Percentiles rank a stretch among this genome's conserved stretches.
Evolutionary conservation across 352 stramenopile genomes (phyloP).

Genomic region (Peronospora farinosa): DNA sequence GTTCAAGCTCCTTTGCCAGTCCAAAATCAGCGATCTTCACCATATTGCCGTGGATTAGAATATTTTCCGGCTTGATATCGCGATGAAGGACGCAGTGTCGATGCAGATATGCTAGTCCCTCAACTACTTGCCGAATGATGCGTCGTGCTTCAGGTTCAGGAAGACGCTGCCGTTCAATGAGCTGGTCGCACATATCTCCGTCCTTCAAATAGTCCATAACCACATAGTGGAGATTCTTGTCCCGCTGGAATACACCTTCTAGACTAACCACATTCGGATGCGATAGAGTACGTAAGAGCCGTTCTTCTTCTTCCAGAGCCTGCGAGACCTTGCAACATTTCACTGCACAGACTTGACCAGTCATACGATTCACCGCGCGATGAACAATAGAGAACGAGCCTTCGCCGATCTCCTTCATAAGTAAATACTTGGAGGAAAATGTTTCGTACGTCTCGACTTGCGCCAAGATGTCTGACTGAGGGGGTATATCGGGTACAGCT

Average conservation of each 20-base stretch:
- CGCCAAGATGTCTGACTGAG: slow-evolving; percentile 3
- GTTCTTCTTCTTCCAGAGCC: slow-evolving; percentile 63
- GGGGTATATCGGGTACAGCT: not conserved
- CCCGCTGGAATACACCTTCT: slow-evolving; percentile 61
- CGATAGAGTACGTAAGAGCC: slow-evolving; percentile 47
- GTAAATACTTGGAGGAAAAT: slow-evolving; percentile 56
- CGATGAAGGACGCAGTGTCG: slow-evolving; percentile 57
- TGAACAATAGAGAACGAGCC: slow-evolving; percentile 81
- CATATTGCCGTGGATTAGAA: slow-evolving; percentile 57
- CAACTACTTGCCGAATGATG: slow-evolving; percentile 58
- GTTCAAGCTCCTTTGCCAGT: slow-evolving; percentile 57
- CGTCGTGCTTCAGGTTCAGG: slow-evolving; percentile 42
- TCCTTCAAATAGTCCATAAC: slow-evolving; percentile 80
- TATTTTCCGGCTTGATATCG: slow-evolving; percentile 82
- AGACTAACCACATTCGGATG: slow-evolving; percentile 67
- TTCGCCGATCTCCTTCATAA: slow-evolving; percentile 81
- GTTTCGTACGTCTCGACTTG: slow-evolving; percentile 19
- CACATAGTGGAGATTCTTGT: slow-evolving; percentile 67
- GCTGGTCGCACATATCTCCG: slow-evolving; percentile 65
- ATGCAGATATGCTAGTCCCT: slow-evolving; percentile 61
- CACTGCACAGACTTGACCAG: slow-evolving; percentile 52
- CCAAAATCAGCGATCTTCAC: slow-evolving; percentile 80
- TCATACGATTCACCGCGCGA: slow-evolving; percentile 62
- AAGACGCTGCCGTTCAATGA: slow-evolving; percentile 62
- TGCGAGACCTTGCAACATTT: slow-evolving; percentile 71